Evolutionary conservation across 805 yeast species (phyloP).

Genomic region (Ogataea siamensis): DNA sequence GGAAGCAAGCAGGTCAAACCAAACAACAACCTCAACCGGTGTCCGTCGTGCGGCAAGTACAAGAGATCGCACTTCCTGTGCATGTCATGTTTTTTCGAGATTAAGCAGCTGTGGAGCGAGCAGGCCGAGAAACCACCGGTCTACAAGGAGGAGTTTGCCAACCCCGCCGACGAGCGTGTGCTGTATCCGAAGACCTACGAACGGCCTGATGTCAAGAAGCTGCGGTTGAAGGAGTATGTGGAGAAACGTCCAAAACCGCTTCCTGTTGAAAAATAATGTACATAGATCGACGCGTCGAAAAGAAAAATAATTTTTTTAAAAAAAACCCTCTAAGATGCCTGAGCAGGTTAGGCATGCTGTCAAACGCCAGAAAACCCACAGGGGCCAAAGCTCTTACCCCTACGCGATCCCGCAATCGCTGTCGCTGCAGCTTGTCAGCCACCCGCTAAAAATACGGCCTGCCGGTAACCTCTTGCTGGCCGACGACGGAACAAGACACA

Average conservation of each 20-base stretch:
- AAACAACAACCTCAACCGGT: slow-evolving; percentile 73
- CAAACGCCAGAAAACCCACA: slow-evolving; percentile 6
- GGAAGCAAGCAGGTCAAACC: slow-evolving; percentile 79
- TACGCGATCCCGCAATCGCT: slow-evolving; percentile 22
- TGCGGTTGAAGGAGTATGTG: slow-evolving; percentile 55
- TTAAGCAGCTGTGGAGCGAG: slow-evolving; percentile 66
- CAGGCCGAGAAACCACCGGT: slow-evolving; percentile 29
- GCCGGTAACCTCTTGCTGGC: slow-evolving; percentile 53
- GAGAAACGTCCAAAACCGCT: slow-evolving; percentile 53
- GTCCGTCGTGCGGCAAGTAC: slow-evolving; percentile 93
- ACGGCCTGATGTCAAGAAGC: slow-evolving; percentile 42
- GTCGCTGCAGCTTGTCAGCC: slow-evolving; percentile 38
- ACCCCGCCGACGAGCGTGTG: slow-evolving; percentile 59
- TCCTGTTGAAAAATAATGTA: slow-evolving; percentile 40
- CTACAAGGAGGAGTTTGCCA: slow-evolving; percentile 43
- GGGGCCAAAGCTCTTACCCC: slow-evolving; percentile 10
- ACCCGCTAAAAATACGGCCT: slow-evolving; percentile 75
- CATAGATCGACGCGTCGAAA: slow-evolving; percentile 17
- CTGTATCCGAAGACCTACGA: slow-evolving; percentile 72
- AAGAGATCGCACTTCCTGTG: slow-evolving; percentile 90
- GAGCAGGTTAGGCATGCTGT: not conserved
- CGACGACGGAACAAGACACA: slow-evolving; percentile 16
- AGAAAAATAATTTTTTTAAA: slow-evolving; percentile 1
- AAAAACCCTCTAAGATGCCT: slow-evolving; percentile 2
- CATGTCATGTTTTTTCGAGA: slow-evolving; percentile 86